Percentiles rank a stretch among this genome's conserved stretches.
phyloP scores from a whole-genome alignment of 2,329 filamentous ascomycete genomes.

The Phyllosticta citriasiana region DNA sequence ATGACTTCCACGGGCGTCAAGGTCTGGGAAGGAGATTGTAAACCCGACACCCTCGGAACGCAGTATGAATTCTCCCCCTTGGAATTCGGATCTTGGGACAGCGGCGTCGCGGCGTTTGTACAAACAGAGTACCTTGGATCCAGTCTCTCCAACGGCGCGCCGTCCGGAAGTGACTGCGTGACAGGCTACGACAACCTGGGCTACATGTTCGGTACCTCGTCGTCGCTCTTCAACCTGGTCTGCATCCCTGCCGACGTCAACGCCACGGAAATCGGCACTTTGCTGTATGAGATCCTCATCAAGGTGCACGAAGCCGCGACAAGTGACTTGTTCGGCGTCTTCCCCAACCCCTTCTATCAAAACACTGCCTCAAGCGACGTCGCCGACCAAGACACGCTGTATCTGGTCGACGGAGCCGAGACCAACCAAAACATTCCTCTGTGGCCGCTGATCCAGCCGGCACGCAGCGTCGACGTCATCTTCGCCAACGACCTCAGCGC shows the following conservation, averaged over 20 bases:
- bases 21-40: slow-evolving; percentile 26
- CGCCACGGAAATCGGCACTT: not conserved
- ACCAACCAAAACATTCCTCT: slow-evolving; percentile 44
- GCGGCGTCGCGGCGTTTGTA: slow-evolving; percentile 49
- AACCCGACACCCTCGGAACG: slow-evolving; percentile 41
- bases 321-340: slow-evolving; percentile 38
- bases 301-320: slow-evolving; percentile 17
- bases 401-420: slow-evolving; percentile 42
- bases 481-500: slow-evolving; percentile 56
- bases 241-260: slow-evolving; percentile 15
- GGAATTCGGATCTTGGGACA: slow-evolving; percentile 57
- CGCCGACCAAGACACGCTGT: slow-evolving; percentile 28
- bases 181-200: slow-evolving; percentile 40
- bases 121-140: slow-evolving; percentile 52
- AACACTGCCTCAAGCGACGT: slow-evolving; percentile 29
- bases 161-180: slow-evolving; percentile 34
- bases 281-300: slow-evolving; percentile 13
- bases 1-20: slow-evolving; percentile 27
- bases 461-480: slow-evolving; percentile 50
- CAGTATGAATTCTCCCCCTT: slow-evolving; percentile 57
- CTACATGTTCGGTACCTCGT: slow-evolving; percentile 37
- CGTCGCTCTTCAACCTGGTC: slow-evolving; percentile 30
- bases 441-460: slow-evolving; percentile 40
- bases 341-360: slow-evolving; percentile 52
- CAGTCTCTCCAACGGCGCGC: slow-evolving; percentile 42